Conservation (phyloP, 352 stramenopile genomes). For the Pythium volutum region DNA sequence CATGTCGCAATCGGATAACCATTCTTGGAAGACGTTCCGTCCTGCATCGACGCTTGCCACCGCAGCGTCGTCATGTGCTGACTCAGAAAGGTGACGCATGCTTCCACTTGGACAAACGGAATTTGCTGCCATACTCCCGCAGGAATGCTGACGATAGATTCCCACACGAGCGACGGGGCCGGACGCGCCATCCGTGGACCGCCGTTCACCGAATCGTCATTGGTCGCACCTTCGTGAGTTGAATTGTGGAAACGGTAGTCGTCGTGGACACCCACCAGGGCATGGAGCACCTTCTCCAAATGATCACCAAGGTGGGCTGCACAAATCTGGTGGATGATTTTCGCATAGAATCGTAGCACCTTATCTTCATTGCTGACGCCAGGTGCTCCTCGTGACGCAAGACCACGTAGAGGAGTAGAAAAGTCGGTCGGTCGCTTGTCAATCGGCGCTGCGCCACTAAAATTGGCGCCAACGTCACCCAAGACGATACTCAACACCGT, state of each 20-base stretch:
- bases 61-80: slow-evolving; percentile 29
- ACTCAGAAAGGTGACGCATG: slow-evolving; percentile 27
- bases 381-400: background rate
- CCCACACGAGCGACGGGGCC: slow-evolving; percentile 66
- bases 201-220: slow-evolving; percentile 4
- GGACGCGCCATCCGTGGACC: slow-evolving; percentile 41
- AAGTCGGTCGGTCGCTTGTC: background rate
- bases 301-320: slow-evolving; percentile 68
- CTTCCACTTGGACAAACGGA: slow-evolving; percentile 25
- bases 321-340: slow-evolving; percentile 70
- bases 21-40: background rate
- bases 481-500: slow-evolving; percentile 78
- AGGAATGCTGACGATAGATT: slow-evolving; percentile 30
- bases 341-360: slow-evolving; percentile 68
- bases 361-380: slow-evolving; percentile 28
- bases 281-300: slow-evolving; percentile 76
- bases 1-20: slow-evolving; percentile 29
- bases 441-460: background rate
- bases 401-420: background rate
- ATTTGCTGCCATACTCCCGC: slow-evolving; percentile 24
- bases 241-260: slow-evolving; percentile 70
- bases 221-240: background rate
- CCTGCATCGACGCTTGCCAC: slow-evolving; percentile 26
- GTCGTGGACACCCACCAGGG: slow-evolving; percentile 75
- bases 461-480: slow-evolving; percentile 51